Evolutionary conservation across 345 rosid species (phyloP).

Genomic region (Erucastrum elatum): DNA sequence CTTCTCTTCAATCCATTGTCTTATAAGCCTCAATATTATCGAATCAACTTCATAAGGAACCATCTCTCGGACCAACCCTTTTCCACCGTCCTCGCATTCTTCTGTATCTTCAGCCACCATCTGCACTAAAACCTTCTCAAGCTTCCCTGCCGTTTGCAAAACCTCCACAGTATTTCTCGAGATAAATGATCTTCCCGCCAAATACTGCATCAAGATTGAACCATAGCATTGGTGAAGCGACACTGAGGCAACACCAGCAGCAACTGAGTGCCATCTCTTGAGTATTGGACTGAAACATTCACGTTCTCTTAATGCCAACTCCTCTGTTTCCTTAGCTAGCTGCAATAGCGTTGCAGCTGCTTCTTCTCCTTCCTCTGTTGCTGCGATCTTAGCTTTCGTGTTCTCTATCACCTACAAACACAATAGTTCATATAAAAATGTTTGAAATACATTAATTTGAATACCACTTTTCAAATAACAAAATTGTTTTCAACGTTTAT

Average conservation of each 20-base stretch:
- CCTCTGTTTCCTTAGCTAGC: constrained; percentile 76
- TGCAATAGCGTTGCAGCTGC: constrained; percentile 57
- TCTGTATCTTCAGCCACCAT: constrained; percentile 86
- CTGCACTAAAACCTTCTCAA: constrained; percentile 78
- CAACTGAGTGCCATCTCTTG: constrained; percentile 66
- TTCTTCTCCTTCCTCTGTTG: constrained; percentile 49
- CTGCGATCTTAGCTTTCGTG: constrained; percentile 43
- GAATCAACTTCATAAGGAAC: constrained; percentile 83
- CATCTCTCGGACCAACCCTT: constrained; percentile 74
- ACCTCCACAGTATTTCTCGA: constrained; percentile 60
- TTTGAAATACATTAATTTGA: too few relatives aligned
- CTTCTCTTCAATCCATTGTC: constrained; percentile 69
- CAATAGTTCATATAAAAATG: background rate
- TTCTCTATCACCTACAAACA: constrained; percentile 55
- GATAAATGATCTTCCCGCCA: constrained; percentile 50
- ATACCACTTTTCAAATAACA: too few relatives aligned
- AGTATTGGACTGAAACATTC: constrained; percentile 73
- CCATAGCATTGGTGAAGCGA: constrained; percentile 81
- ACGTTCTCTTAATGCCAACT: constrained; percentile 72
- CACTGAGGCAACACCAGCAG: constrained; percentile 67
- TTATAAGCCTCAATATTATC: constrained; percentile 50
- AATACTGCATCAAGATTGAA: constrained; percentile 64
- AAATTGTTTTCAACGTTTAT: too few relatives aligned
- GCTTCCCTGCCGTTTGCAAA: constrained; percentile 72
- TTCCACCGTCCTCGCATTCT: constrained; percentile 89